phyloP scores from a whole-genome alignment of 2,329 filamentous ascomycete genomes.

The Clarireedia monteithiana region DNA sequence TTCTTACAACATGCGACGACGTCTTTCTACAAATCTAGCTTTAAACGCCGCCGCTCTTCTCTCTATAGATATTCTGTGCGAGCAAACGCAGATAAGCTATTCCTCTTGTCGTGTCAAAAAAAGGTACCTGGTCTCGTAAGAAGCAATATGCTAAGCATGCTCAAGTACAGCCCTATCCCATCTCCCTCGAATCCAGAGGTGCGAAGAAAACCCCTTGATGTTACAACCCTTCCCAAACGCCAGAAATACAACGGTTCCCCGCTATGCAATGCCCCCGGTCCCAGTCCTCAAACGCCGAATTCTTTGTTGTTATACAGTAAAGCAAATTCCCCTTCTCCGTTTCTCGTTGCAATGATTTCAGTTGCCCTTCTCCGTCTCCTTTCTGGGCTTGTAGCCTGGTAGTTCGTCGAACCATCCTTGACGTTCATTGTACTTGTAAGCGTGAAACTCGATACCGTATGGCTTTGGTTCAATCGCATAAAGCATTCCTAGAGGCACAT shows the following conservation, averaged over 20 bases:
- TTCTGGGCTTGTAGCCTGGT: slow-evolving; percentile 71
- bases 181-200: too few relatives aligned
- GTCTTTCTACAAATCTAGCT: too few relatives aligned
- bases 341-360: slow-evolving; percentile 5
- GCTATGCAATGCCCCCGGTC: slow-evolving; percentile 3
- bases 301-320: not conserved
- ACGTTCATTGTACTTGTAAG: slow-evolving; percentile 79
- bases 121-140: too few relatives aligned
- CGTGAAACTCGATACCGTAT: slow-evolving; percentile 95
- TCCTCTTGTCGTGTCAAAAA: too few relatives aligned
- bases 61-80: too few relatives aligned
- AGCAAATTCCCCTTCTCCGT: not conserved
- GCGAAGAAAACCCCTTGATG: too few relatives aligned
- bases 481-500: slow-evolving; percentile 86
- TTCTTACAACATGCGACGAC: too few relatives aligned
- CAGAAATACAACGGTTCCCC: not conserved
- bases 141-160: too few relatives aligned
- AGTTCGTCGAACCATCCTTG: slow-evolving; percentile 77
- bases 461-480: slow-evolving; percentile 96
- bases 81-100: too few relatives aligned
- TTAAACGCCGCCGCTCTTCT: too few relatives aligned
- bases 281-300: not conserved
- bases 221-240: too few relatives aligned
- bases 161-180: too few relatives aligned
- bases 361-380: slow-evolving; percentile 32